Base-by-base conservation (phyloP, 306 rosid genomes). In the Trichosanthes cucumerina region DNA sequence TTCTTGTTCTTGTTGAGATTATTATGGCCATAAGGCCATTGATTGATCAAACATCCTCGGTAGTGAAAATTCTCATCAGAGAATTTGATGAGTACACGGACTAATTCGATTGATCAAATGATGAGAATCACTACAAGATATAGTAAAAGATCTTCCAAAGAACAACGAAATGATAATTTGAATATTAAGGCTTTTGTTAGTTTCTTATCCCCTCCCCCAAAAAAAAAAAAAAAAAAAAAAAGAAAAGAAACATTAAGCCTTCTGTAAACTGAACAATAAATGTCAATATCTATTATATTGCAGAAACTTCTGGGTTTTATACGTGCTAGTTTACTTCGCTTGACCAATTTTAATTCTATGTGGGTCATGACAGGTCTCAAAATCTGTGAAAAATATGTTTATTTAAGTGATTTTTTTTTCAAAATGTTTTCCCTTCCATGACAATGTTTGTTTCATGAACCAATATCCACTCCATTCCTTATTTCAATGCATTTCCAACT, bases 1-100 rank as follows among this genome's bases (percentile, higher is more conserved):
- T n/a, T 39, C 26, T 69, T 69, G 75, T 69, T 21, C 75, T 69
- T 69, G 75, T 21, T 68, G 33, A 69, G 54, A 69, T 69, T 39
- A 43, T 41, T n/a, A 3, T 19, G 75, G 15, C 75, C 5, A 46
- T 39, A 39, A 69, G 5, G 34, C 34, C 75, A 1, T 69, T 39
- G 28, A 19, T 66, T 38, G 50, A 34, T 66, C 49, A 38, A 7
- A 36, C 7, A 34, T 19, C 52, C 26, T 7, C 6, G 38, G 26
- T 9, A 38, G 21, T 65, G 26, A 65, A 19, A 68, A 4, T 1
- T 68, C 75, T 9, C 39, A 39, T 21, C 53, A 69, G 56, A 70
- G 49, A 65, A 18, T 28, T 34, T 65, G 49, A 19, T 3, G 73
- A 19, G 18, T 16, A 10, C 6, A 38, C 52, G n/a, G n/a, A 70